Conservation (phyloP, 257 asterid species). For the Nicotiana sylvestris region DNA sequence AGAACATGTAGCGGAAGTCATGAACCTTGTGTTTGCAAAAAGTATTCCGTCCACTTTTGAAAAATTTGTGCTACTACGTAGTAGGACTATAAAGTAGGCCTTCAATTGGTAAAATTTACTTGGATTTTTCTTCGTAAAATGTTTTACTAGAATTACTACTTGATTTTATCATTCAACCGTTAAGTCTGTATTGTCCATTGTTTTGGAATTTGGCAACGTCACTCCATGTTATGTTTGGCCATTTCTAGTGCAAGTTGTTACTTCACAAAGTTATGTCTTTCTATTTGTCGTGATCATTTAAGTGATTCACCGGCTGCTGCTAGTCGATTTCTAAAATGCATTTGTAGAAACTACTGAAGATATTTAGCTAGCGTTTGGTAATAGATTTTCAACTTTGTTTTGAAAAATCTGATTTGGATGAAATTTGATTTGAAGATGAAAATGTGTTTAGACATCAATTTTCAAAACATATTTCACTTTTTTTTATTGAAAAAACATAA, state of each 20-base stretch:
- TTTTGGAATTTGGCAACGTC: not conserved
- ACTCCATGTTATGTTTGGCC: not conserved
- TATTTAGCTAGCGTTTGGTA: no score
- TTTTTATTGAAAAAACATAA: no score
- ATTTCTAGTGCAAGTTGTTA: not conserved
- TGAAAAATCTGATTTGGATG: no score
- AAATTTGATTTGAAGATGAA: no score
- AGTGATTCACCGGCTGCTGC: no score
- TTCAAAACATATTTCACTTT: no score
- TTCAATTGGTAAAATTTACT: not conserved
- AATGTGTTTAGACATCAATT: no score
- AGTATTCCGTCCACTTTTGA: not conserved
- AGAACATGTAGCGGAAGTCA: no score
- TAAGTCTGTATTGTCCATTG: not conserved
- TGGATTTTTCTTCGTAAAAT: not conserved
- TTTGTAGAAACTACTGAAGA: no score
- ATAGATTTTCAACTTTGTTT: no score
- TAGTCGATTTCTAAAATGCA: no score
- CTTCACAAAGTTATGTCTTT: not conserved
- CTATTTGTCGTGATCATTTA: no score
- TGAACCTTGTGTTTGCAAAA: not conserved
- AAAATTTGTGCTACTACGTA: not conserved
- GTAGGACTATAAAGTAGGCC: not conserved
- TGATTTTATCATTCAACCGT: not conserved
- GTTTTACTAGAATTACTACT: not conserved